Evolutionary conservation across 2,329 filamentous ascomycete genomes (phyloP).

Genomic region (Xylariaceae sp.): DNA sequence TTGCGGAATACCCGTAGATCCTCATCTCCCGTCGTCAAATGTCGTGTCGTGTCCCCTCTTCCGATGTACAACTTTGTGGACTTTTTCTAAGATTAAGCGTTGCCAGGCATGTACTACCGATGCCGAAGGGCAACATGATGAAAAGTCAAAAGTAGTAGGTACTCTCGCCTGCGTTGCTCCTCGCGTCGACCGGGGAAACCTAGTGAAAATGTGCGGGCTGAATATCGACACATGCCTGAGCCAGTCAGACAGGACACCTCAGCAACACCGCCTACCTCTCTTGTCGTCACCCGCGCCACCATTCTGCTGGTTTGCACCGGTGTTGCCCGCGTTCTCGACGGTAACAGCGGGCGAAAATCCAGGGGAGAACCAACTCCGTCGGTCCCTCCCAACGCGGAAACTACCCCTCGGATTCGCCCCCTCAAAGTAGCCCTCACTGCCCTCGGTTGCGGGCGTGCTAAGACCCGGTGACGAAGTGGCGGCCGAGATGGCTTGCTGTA

Average conservation of each 20-base stretch:
- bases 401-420: slow-evolving; percentile 40
- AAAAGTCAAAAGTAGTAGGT: neutral
- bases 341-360: slow-evolving; percentile 48
- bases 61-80: neutral
- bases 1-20: neutral
- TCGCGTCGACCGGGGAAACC: neutral
- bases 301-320: slow-evolving; percentile 20
- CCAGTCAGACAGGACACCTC: neutral
- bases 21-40: too few species aligned
- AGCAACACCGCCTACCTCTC: slow-evolving; percentile 28
- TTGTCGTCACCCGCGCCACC: slow-evolving; percentile 17
- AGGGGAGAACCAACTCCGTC: slow-evolving; percentile 55
- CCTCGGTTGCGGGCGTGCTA: slow-evolving; percentile 38
- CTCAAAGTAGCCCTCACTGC: slow-evolving; percentile 46
- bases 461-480: slow-evolving; percentile 46
- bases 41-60: neutral
- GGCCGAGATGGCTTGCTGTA: slow-evolving; percentile 53
- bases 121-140: neutral
- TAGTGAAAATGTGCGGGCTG: neutral
- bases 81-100: neutral
- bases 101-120: neutral
- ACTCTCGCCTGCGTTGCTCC: neutral
- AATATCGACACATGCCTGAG: neutral
- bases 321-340: slow-evolving; percentile 40
- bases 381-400: slow-evolving; percentile 53